These are phyloP conservation scores for Climacium dendroides DNA, from an alignment of 225 moss, liverwort and hornwort genomes.

Conservation along the genomic window DNA sequence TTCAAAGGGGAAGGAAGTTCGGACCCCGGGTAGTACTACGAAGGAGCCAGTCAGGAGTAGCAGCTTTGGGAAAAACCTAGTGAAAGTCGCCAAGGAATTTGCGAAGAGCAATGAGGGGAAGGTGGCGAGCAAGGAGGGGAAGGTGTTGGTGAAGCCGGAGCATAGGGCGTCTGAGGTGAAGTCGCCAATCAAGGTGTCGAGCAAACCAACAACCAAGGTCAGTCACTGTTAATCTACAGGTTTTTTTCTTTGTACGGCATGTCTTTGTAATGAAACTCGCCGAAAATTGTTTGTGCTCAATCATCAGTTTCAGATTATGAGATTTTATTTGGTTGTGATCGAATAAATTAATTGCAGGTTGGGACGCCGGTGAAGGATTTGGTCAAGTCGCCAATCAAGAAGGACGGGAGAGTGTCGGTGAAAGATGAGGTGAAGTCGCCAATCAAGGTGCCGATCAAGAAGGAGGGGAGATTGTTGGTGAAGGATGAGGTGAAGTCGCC, in stretches of 20 bases:
- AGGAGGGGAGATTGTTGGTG: neutral
- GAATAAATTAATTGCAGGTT: neutral
- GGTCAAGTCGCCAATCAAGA: neutral
- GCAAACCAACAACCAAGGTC: neutral
- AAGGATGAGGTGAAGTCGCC: neutral
- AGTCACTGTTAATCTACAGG: neutral
- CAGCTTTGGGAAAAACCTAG: slow-evolving; percentile 20
- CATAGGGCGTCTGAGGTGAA: neutral
- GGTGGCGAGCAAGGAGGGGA: neutral
- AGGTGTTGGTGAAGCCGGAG: neutral
- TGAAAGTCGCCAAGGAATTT: slow-evolving; percentile 24
- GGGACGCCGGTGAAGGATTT: neutral
- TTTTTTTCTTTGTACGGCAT: neutral
- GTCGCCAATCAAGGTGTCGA: neutral
- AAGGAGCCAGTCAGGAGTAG: slow-evolving; percentile 5
- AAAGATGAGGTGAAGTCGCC: neutral
- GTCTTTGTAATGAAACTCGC: neutral
- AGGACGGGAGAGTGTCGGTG: neutral
- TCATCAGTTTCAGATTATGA: neutral
- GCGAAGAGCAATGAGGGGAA: slow-evolving; percentile 4
- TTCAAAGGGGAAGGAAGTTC: neutral
- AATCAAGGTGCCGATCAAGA: neutral
- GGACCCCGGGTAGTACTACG: neutral
- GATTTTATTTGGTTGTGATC: neutral
- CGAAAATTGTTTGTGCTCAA: neutral